Evolutionary conservation across 331 rosid genomes (phyloP).

Genomic region (Malus hybrid): DNA sequence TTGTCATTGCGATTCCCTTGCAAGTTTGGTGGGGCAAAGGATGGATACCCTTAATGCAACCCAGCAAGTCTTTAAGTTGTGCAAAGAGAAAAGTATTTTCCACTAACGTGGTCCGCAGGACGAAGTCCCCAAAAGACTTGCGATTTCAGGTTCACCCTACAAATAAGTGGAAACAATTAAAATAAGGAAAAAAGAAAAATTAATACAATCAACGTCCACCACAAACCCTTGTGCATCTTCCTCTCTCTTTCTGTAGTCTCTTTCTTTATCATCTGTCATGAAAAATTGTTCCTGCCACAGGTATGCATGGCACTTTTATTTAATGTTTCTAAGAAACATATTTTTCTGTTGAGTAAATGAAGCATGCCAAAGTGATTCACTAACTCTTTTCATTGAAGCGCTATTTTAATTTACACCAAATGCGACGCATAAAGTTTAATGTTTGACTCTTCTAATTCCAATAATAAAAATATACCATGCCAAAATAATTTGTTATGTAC

Average conservation of each 20-base stretch:
- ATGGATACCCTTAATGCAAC: background rate
- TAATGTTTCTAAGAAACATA: no score
- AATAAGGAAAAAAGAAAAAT: no score
- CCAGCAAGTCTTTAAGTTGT: background rate
- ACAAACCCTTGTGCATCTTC: background rate
- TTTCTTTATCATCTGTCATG: background rate
- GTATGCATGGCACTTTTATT: no score
- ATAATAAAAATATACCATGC: no score
- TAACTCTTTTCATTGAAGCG: no score
- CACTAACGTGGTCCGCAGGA: background rate
- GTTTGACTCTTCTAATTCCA: no score
- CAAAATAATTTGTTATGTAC: no score
- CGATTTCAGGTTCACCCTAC: background rate
- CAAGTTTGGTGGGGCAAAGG: background rate
- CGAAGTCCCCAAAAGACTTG: background rate
- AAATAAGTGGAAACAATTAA: background rate
- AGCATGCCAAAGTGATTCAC: no score
- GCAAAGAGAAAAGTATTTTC: background rate
- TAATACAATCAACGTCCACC: background rate
- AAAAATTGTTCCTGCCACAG: background rate
- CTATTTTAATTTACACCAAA: no score
- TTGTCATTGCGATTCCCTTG: background rate
- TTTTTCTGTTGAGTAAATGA: no score
- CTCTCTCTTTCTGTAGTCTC: background rate
- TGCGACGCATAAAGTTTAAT: no score